Evolutionary conservation across 2,329 filamentous ascomycete genomes (phyloP), one percentile per base, ranked within the genome.

Genomic region (Pestalotiopsis sp.): DNA sequence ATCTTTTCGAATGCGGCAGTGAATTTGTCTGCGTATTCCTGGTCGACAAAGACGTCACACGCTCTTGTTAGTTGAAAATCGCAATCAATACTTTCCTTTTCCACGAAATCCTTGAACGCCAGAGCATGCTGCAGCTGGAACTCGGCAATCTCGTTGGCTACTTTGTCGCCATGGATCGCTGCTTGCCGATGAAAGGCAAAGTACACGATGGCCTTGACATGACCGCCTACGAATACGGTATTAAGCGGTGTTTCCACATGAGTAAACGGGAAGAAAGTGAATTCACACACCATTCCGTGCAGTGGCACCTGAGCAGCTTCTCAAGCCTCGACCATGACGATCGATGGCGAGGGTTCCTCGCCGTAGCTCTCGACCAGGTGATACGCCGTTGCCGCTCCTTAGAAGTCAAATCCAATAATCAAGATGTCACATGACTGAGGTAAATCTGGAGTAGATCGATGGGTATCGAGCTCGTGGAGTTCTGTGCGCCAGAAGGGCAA

Each of bases 61-160:
- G 73, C 72, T 0, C 81, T 72, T 0, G 80, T 81, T 3, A 83
- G 39, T 10, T 82, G 75, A 17, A 84, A 81, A 39, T 84, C 82
- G 68, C 82, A 84, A 55, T 84, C 80, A 13, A 83, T 77, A 0
- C 71, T 67, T 52, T 83, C 79, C 0, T 75, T 69, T n/a, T 79
- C 75, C 4, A 84, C 73, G 14, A 76, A 71, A 3, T 78, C 68
- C 64, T 81, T 78, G 4, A 84, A 72, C 3, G 74, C 77, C 3
- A 30, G 63, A 26, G 76, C 65, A 63, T 74, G 72, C 24, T 66
- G 73, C 22, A 72, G 69, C 67, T 79, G 76, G 65, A 79, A 76
- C 17, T 73, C 74, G 17, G 75, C 78, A 35, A 75, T 70, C 44
- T 75, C 73, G 38, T 71, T 63, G 24, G 76, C 75, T 67, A 75